phyloP scores from a whole-genome alignment of 352 stramenopile genomes.

The Globisporangium perplexum region DNA sequence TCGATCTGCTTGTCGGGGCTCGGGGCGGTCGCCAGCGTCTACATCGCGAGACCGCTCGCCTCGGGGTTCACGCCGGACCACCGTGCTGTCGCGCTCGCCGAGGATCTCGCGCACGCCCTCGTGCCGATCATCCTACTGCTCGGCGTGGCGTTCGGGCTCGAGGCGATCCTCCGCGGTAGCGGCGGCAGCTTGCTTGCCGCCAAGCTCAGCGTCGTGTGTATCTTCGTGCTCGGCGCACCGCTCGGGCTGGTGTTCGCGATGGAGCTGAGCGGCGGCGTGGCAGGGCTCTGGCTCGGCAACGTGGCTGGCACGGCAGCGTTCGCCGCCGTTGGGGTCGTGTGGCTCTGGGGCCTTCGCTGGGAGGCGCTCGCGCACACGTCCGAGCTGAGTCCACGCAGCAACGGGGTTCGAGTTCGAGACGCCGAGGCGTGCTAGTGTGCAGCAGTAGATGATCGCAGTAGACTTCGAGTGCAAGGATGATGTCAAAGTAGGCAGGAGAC shows the following conservation, averaged over 20 bases:
- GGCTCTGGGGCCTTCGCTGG: constrained; percentile 14
- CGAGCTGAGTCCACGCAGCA: background rate
- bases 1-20: constrained; percentile 7
- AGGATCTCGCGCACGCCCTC: constrained; percentile 3
- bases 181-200: constrained; percentile 14
- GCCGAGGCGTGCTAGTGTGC: background rate
- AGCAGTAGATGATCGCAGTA: background rate
- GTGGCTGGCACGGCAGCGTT: constrained; percentile 13
- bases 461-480: background rate
- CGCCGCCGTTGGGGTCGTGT: constrained; percentile 10
- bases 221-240: constrained; percentile 21
- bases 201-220: constrained; percentile 14
- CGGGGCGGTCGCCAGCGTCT: constrained; percentile 16
- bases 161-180: constrained; percentile 15
- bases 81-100: background rate
- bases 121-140: constrained; percentile 11
- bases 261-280: constrained; percentile 10
- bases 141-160: constrained; percentile 9
- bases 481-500: no score
- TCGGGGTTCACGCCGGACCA: constrained; percentile 13
- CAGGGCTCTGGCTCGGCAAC: constrained; percentile 21
- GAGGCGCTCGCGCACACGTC: constrained; percentile 6
- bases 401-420: background rate
- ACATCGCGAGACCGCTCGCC: constrained; percentile 13
- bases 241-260: constrained; percentile 17